Base-by-base conservation (phyloP, 1,284 basidiomycete species). In the Gastroboletus turbinatus region DNA sequence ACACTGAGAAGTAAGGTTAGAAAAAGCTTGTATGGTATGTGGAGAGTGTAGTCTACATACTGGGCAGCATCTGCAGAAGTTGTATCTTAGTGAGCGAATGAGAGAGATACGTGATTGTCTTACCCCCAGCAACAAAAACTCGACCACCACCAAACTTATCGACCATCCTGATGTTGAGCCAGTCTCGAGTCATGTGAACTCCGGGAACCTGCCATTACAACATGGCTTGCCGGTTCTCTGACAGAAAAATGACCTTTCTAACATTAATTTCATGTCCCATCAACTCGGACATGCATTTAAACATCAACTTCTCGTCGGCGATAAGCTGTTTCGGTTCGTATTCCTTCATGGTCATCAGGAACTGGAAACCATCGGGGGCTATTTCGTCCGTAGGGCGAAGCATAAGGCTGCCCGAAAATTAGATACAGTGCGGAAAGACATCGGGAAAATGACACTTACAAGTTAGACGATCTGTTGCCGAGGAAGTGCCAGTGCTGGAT, bases 101-200 rank as follows among this genome's bases (percentile, higher is more conserved):
- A 38, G 17, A 38, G 2, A n/a, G 4, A 19, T 11, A 6, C 36
- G 6, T 17, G 16, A 17, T 33, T 29, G n/a, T 44, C 54, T 50
- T 54, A 76, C 74, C 76, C 47, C 76, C 76, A 21, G 58, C 65
- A 29, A 75, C 42, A 46, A 73, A 75, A 17, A 64, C 69, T 25
- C 67, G 52, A n/a, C 73, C 74, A 33, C 44, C 44, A 13, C 67
- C 60, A 43, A 72, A 72, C 44, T 63, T 63, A 30, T 73, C 51
- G 5, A 64, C 68, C 67, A 71, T 70, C n/a, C 72, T 59, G 17
- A 74, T 5, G 10, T 25, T 43, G 14, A 23, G 40, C 21, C 23
- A 17, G 23, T 25, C 40, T 21, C 40, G 16, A 25, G 14, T 25
- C 16, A 43, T 43, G 40, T 43, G 25, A 3, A 16, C 25, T 10